Conservation (phyloP, 108 stramenopile species). For the Skeletonema tropicum region DNA sequence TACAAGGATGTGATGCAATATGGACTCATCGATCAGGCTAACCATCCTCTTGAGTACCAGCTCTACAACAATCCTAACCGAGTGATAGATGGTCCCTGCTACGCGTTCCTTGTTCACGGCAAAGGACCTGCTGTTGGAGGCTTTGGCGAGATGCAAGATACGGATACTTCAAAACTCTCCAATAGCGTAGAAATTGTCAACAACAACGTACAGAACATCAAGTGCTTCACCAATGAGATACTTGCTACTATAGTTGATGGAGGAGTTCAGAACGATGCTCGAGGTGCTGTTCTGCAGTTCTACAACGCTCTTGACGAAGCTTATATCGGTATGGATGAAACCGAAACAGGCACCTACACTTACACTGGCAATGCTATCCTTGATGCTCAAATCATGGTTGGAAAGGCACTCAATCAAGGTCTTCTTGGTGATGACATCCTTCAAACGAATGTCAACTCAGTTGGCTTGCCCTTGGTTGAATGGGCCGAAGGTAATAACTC, state of each 20-base stretch:
- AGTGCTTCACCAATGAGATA: too few species aligned
- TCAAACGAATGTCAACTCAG: constrained; percentile 13
- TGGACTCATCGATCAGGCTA: background rate
- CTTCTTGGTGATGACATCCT: background rate
- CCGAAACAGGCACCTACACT: background rate
- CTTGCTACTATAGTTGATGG: too few species aligned
- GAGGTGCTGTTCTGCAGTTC: too few species aligned
- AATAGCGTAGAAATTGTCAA: background rate
- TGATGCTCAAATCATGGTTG: too few species aligned
- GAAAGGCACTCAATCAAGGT: background rate
- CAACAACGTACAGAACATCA: too few species aligned
- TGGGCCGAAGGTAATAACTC: background rate
- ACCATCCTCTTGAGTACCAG: constrained; percentile 2
- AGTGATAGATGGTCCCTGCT: constrained; percentile 33
- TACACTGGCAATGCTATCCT: constrained; percentile 13
- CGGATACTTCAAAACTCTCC: background rate
- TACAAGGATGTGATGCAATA: constrained; percentile 6
- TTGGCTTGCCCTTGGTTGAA: background rate
- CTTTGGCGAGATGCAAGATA: background rate
- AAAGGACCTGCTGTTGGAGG: too few species aligned
- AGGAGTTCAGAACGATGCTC: too few species aligned
- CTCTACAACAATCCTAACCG: constrained; percentile 4
- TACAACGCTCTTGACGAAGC: background rate
- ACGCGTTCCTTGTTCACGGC: constrained; percentile 27
- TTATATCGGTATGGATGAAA: background rate